phyloP scores from a whole-genome alignment of 73 alveolate species.

The Durusdinium trenchii region DNA sequence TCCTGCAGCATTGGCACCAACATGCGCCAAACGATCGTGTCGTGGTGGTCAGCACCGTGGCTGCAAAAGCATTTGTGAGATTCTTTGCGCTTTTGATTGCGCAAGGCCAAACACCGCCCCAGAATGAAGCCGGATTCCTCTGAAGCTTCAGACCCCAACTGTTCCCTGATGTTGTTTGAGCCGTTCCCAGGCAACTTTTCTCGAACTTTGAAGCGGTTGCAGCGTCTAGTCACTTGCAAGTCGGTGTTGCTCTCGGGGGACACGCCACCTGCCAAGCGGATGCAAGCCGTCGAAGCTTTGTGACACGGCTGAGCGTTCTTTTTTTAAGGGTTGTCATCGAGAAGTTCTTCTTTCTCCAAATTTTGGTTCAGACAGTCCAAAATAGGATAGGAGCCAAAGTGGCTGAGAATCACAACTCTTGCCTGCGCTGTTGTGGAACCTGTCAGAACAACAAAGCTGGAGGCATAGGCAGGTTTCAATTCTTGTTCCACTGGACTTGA shows the following conservation, averaged over 20 bases:
- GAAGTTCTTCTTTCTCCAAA: too few relatives aligned
- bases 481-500: too few relatives aligned
- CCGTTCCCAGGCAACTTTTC: constrained; percentile 8
- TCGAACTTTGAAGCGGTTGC: constrained; percentile 12
- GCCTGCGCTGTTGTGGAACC: too few relatives aligned
- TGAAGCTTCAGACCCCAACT: background rate
- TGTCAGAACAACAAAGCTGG: too few relatives aligned
- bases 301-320: background rate
- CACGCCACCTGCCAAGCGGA: constrained; percentile 35
- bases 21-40: constrained; percentile 50
- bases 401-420: too few relatives aligned
- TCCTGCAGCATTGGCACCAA: constrained; percentile 54
- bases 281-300: constrained; percentile 41
- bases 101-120: background rate
- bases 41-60: constrained; percentile 49
- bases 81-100: too few relatives aligned
- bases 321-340: too few relatives aligned
- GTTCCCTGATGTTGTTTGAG: background rate
- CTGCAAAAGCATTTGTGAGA: background rate
- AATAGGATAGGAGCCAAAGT: too few relatives aligned
- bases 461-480: too few relatives aligned
- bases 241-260: constrained; percentile 16
- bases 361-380: too few relatives aligned
- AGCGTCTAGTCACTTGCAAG: background rate
- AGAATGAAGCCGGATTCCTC: too few relatives aligned